Conservation (phyloP, 768 basidiomycete species). For the Kwoniella sp. region DNA sequence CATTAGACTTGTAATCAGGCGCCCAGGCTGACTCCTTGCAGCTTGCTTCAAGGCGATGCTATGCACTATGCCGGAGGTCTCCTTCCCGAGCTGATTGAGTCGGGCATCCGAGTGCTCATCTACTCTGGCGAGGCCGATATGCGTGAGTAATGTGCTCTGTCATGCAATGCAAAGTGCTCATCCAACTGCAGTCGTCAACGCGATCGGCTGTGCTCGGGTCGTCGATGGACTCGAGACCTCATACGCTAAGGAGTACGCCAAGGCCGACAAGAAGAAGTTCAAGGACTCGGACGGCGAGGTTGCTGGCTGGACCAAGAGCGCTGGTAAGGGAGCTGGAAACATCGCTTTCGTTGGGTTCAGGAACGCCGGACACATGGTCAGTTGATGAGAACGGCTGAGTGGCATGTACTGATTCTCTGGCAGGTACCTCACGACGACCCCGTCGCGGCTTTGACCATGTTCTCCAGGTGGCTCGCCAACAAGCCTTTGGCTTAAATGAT, state of each 20-base stretch:
- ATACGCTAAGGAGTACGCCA: slow-evolving; percentile 62
- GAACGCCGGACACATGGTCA: slow-evolving; percentile 67
- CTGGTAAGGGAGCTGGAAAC: slow-evolving; percentile 73
- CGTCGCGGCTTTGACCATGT: slow-evolving; percentile 68
- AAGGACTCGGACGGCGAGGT: slow-evolving; percentile 56
- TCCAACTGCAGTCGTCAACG: slow-evolving; percentile 30
- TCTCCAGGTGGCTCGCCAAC: slow-evolving; percentile 52
- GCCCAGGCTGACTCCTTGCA: too few species aligned
- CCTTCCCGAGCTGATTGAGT: slow-evolving; percentile 73
- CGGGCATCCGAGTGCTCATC: slow-evolving; percentile 76
- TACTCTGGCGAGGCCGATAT: slow-evolving; percentile 64
- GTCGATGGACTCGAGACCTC: slow-evolving; percentile 64
- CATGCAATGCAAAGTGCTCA: background rate
- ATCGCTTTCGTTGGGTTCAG: slow-evolving; percentile 72
- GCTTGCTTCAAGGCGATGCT: slow-evolving; percentile 70
- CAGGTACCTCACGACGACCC: slow-evolving; percentile 88
- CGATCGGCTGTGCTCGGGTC: slow-evolving; percentile 38
- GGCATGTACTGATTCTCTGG: background rate
- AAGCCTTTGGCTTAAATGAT: slow-evolving; percentile 41
- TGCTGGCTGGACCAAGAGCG: slow-evolving; percentile 67
- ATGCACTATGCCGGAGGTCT: slow-evolving; percentile 76
- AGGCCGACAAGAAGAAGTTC: slow-evolving; percentile 57
- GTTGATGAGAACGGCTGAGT: slow-evolving; percentile 2
- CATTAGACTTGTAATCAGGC: background rate
- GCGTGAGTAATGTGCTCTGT: slow-evolving; percentile 25